Evolutionary conservation across 495 filamentous ascomycete genomes (phyloP).

Genomic region (Darksidea phi): DNA sequence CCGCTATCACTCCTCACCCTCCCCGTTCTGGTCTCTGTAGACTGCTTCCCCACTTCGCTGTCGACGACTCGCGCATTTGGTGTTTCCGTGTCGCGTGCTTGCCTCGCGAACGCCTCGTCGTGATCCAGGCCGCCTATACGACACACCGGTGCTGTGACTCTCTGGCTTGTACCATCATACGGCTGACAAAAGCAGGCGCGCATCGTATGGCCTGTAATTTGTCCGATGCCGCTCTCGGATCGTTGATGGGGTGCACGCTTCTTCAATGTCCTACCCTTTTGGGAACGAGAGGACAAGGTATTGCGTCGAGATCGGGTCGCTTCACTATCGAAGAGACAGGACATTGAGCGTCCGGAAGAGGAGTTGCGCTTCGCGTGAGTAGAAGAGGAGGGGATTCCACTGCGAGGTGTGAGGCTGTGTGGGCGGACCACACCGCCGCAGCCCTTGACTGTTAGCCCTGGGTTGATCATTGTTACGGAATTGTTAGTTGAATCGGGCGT

Average conservation of each 20-base stretch:
- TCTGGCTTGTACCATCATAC: background rate
- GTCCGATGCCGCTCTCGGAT: background rate
- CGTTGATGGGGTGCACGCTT: background rate
- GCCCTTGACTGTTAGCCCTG: constrained; percentile 7
- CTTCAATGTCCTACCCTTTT: background rate
- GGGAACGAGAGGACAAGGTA: background rate
- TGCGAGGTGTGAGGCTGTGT: constrained; percentile 13
- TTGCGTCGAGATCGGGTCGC: background rate
- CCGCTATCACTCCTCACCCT: background rate
- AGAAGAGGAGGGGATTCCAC: background rate
- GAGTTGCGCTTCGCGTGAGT: background rate
- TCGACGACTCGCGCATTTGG: background rate
- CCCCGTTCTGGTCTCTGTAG: background rate
- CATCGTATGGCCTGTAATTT: constrained; percentile 1
- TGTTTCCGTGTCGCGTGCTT: background rate
- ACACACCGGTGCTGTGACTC: background rate
- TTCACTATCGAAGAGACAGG: background rate
- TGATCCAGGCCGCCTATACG: background rate
- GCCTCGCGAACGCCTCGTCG: background rate
- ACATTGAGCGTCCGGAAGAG: no score
- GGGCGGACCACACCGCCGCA: constrained; percentile 22
- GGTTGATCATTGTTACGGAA: background rate
- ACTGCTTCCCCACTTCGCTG: no score
- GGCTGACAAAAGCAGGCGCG: constrained; percentile 20
- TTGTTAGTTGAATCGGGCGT: background rate